Evolutionary conservation across 164 flowering plant species (phyloP), one percentile per base, ranked within the genome.

Genomic region (Echeveria elegans): DNA sequence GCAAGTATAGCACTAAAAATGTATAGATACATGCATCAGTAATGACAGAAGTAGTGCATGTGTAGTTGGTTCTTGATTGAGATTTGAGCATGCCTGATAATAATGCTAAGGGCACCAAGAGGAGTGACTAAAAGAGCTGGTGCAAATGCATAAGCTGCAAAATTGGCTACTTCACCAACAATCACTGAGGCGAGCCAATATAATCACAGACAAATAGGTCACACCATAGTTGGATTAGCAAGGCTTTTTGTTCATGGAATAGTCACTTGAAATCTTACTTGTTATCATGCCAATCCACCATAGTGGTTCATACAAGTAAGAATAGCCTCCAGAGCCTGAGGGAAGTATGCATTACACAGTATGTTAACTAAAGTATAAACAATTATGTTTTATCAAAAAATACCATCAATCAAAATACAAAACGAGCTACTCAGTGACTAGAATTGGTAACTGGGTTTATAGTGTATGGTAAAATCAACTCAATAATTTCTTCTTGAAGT

Each of bases 231-330:
- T 29, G 48, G 24, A 48, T 29, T 40, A 14, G 1, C 5, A 14
- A n/a, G 30, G 23, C 6, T n/a, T n/a, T n/a, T n/a, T 50, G 1
- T 2, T 2, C 0, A 19, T 2, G 32, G 12, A 29, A 56, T 0
- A 24, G 58, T 19, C 21, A 12, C 19, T 12, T n/a, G 21, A 9
- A 60, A 48, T 85, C 97, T 83, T 70, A 91, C 95, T 91, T 77
- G 97, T 85, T 73, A 85, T 86, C 95, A 90, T 88, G 78, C 97
- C 97, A 43, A 79, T 83, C 97, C 97, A 91, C 97, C 97, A 91
- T 19, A 91, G 86, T 37, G 97, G 97, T 76, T 91, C 97, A 64
- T 86, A 84, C 40, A 88, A 76, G 78, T 91, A 91, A 61, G 96
- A 85, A 82, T 83, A 91, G 31, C 97, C 97, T 72, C 97, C 97